These are phyloP conservation scores for Rhynchosporium agropyri DNA, from an alignment of 2,329 filamentous ascomycete species.

Conservation along the genomic window DNA sequence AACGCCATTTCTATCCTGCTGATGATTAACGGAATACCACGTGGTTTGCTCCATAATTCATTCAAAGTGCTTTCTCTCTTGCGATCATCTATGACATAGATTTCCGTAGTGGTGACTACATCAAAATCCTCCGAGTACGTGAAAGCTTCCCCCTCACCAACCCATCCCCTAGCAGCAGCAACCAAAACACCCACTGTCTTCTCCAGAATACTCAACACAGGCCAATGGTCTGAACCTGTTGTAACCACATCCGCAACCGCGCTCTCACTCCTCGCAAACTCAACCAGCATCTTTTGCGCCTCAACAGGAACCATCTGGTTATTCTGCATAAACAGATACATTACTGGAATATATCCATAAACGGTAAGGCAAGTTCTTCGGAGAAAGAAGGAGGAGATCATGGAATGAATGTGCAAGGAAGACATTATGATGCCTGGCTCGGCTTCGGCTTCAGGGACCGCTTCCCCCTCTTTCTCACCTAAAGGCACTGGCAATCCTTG, in stretches of 20 bases:
- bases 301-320: constrained; percentile 22
- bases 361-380: constrained; percentile 16
- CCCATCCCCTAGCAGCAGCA: constrained; percentile 11
- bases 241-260: constrained; percentile 13
- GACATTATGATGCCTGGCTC: constrained; percentile 15
- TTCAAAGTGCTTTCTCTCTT: too few species aligned
- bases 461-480: too few species aligned
- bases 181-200: constrained; percentile 17
- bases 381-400: constrained; percentile 20
- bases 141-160: not conserved
- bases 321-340: constrained; percentile 17
- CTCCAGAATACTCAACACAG: constrained; percentile 18
- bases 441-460: not conserved
- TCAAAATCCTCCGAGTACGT: too few species aligned
- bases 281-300: constrained; percentile 16
- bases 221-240: constrained; percentile 16
- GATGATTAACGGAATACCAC: too few species aligned
- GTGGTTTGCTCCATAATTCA: too few species aligned
- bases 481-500: too few species aligned
- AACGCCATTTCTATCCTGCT: too few species aligned
- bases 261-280: constrained; percentile 12
- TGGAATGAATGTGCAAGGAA: constrained; percentile 18
- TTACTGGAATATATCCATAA: constrained; percentile 19
- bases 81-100: too few species aligned
- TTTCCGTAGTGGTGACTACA: too few species aligned